These are phyloP conservation scores for Apiotrichum porosum DNA, from an alignment of 1,284 basidiomycete genomes.

Conservation along the genomic window DNA sequence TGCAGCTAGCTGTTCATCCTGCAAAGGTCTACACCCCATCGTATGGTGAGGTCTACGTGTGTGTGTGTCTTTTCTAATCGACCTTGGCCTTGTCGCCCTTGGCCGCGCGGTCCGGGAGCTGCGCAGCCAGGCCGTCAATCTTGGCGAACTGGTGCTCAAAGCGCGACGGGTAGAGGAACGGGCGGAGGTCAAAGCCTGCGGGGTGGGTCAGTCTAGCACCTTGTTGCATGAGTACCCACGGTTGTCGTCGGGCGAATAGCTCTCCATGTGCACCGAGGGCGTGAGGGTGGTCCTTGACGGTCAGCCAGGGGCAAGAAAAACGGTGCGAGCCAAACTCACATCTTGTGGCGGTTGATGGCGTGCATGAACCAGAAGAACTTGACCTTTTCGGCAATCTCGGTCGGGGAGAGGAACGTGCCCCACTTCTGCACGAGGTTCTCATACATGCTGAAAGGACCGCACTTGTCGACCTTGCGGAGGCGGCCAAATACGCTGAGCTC, in stretches of 20 bases:
- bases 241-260: constrained; percentile 36
- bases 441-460: constrained; percentile 95
- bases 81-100: constrained; percentile 50
- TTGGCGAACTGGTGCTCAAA: constrained; percentile 96
- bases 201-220: neutral
- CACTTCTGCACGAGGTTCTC: constrained; percentile 90
- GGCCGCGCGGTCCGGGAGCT: constrained; percentile 64
- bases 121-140: constrained; percentile 78
- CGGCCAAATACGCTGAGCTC: constrained; percentile 91
- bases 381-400: constrained; percentile 91
- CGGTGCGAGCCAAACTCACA: constrained; percentile 52
- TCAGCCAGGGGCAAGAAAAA: neutral
- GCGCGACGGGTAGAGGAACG: constrained; percentile 89
- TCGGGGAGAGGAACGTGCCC: constrained; percentile 68
- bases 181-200: constrained; percentile 85
- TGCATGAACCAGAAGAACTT: constrained; percentile 97
- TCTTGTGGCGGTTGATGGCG: constrained; percentile 95
- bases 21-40: no score
- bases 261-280: constrained; percentile 88
- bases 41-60: no score
- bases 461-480: constrained; percentile 92
- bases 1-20: no score
- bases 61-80: constrained; percentile 47
- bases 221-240: constrained; percentile 3
- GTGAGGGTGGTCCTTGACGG: constrained; percentile 82